Base-by-base conservation (phyloP, 1,139 yeast species). In the Blastobotrys aristatus region DNA sequence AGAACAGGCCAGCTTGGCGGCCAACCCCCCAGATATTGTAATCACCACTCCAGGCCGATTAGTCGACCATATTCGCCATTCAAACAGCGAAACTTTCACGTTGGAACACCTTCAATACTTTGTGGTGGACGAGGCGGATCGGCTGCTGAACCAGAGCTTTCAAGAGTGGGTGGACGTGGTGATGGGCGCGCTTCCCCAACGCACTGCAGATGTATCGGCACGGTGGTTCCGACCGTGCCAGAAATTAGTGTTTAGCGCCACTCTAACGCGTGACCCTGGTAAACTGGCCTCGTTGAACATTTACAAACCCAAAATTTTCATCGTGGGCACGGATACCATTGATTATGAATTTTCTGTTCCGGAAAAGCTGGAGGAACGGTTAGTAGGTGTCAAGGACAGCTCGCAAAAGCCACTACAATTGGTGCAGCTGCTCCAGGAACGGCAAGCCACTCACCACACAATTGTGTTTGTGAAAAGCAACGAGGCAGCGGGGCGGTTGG, bases 51-150 rank as follows among this genome's bases (percentile, higher is more conserved):
- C 99, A 0, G 99, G 99, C 53, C 76, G 98, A 63, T 70, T 92
- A 40, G 97, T 92, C 13, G 98, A 94, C 56, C 98, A 92, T 65
- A 64, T 90, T 40, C 67, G 70, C 33, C 61, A 63, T 30, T 63
- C 64, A 3, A 55, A 68, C 42, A 51, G 58, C 30, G n/a, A n/a
- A n/a, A n/a, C n/a, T n/a, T 44, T 69, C 51, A 53, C 59, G n/a
- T 64, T 88, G 49, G 65, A 69, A 20, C 70, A 75, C 50, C 70
- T 92, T 51, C 73, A 79, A 54, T 88, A 76, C 64, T 70, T 94
- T 57, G 86, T 92, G 2, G 78, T 92, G 37, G 99, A 92, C 68
- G 99, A 92, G 67, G 98, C 97, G 1, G 99, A 92, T 70, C 73
- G 96, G 51, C 71, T 92, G 49, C 74, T 92, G 54, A 88, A 88